phyloP scores from a whole-genome alignment of 1,284 basidiomycete genomes.

The Phellopilus nigrolimitatus region DNA sequence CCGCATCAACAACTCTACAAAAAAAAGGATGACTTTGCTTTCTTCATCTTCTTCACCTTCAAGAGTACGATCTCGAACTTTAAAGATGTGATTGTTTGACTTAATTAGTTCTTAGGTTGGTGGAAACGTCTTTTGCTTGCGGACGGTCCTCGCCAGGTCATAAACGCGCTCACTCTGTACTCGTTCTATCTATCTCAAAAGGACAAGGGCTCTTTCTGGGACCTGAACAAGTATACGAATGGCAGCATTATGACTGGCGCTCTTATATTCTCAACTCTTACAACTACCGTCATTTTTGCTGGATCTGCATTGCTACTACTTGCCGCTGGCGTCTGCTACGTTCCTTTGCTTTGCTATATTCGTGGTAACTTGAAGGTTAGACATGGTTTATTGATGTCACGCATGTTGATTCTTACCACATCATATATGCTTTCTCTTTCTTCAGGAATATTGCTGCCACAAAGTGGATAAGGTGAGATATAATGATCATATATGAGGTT shows the following conservation, averaged over 20 bases:
- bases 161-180: constrained; percentile 93
- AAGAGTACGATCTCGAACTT: constrained; percentile 62
- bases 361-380: constrained; percentile 89
- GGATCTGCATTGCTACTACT: constrained; percentile 81
- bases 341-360: constrained; percentile 92
- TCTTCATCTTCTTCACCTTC: constrained; percentile 99
- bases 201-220: constrained; percentile 61
- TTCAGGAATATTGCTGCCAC: constrained; percentile 95
- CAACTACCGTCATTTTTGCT: constrained; percentile 85
- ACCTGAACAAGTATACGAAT: constrained; percentile 63
- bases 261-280: constrained; percentile 84
- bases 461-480: constrained; percentile 88
- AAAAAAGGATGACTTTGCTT: constrained; percentile 96
- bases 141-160: constrained; percentile 96
- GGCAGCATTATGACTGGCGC: constrained; percentile 72
- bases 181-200: constrained; percentile 82
- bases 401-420: no score
- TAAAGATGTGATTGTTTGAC: constrained; percentile 18
- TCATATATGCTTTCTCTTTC: no score
- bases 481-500: neutral
- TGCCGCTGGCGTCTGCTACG: constrained; percentile 82
- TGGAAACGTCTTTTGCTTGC: constrained; percentile 93
- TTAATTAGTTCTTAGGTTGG: constrained; percentile 74
- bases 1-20: constrained; percentile 93
- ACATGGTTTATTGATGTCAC: neutral